phyloP scores from a whole-genome alignment of 2,329 filamentous ascomycete genomes.

The Epicoccum sorghinum region DNA sequence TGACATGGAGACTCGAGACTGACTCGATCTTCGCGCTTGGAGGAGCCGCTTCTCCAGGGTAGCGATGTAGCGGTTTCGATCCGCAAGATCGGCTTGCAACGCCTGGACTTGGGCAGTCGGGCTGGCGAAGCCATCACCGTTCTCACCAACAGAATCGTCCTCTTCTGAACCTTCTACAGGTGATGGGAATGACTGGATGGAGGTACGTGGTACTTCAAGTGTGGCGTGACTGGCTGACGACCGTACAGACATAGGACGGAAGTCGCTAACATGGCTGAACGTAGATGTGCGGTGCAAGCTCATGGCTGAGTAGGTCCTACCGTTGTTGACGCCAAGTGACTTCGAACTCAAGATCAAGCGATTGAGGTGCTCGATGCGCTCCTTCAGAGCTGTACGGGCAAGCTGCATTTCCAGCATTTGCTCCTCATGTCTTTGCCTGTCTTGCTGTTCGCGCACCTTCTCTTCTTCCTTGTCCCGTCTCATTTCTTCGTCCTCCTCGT shows the following conservation, averaged over 20 bases:
- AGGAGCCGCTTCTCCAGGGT: conserved; percentile 91
- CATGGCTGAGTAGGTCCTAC: conserved; percentile 50
- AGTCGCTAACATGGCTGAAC: conserved; percentile 48
- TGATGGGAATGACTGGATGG: conserved; percentile 25
- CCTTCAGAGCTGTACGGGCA: conserved; percentile 91
- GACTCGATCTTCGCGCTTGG: conserved; percentile 87
- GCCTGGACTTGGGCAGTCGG: conserved; percentile 84
- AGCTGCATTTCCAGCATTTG: conserved; percentile 99
- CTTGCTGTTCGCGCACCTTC: conserved; percentile 69
- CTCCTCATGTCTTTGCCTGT: conserved; percentile 87
- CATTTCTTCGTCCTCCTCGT: conserved; percentile 56
- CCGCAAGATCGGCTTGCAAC: conserved; percentile 91
- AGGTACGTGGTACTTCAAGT: conserved; percentile 48
- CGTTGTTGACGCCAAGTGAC: conserved; percentile 85
- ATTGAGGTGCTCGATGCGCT: conserved; percentile 96
- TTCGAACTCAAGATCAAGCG: conserved; percentile 94
- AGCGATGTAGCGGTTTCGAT: conserved; percentile 95
- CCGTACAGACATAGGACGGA: conserved; percentile 57
- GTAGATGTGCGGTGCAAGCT: conserved; percentile 48
- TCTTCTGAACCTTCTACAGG: conserved; percentile 47
- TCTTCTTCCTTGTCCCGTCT: conserved; percentile 75
- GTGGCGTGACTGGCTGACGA: conserved; percentile 49
- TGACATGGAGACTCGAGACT: conserved; percentile 81
- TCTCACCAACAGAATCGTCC: conserved; percentile 71
- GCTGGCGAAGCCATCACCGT: conserved; percentile 83